phyloP scores from a whole-genome alignment of 1,284 basidiomycete species.

The Pterula multifida region DNA sequence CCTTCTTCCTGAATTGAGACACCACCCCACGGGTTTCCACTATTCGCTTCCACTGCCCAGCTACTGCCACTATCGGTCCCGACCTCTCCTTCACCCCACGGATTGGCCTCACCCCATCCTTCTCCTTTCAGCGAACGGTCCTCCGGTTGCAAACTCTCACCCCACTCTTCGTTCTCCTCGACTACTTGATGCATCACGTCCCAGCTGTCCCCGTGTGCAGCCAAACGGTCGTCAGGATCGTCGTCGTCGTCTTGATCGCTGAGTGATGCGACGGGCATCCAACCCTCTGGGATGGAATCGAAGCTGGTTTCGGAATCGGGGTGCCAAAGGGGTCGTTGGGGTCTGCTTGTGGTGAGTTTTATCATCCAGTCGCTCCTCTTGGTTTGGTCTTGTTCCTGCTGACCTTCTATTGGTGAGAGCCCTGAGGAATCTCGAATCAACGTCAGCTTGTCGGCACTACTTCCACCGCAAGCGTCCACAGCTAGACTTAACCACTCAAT shows the following conservation, averaged over 20 bases:
- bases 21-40: too few relatives aligned
- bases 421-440: neutral
- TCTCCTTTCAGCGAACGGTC: too few relatives aligned
- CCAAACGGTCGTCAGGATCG: neutral
- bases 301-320: neutral
- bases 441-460: neutral
- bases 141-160: too few relatives aligned
- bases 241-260: neutral
- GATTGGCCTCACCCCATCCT: too few relatives aligned
- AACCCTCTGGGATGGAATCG: slow-evolving; percentile 1
- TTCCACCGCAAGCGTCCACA: neutral
- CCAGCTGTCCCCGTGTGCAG: neutral
- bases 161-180: neutral
- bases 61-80: too few relatives aligned
- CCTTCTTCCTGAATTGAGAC: too few relatives aligned
- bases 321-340: neutral
- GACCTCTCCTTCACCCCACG: neutral
- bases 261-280: neutral
- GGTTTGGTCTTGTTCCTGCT: neutral
- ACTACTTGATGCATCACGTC: neutral
- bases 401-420: neutral
- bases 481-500: neutral
- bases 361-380: neutral
- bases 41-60: too few relatives aligned
- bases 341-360: neutral